phyloP scores from a whole-genome alignment of 768 basidiomycete species.

The Candolleomyces eurysporus region DNA sequence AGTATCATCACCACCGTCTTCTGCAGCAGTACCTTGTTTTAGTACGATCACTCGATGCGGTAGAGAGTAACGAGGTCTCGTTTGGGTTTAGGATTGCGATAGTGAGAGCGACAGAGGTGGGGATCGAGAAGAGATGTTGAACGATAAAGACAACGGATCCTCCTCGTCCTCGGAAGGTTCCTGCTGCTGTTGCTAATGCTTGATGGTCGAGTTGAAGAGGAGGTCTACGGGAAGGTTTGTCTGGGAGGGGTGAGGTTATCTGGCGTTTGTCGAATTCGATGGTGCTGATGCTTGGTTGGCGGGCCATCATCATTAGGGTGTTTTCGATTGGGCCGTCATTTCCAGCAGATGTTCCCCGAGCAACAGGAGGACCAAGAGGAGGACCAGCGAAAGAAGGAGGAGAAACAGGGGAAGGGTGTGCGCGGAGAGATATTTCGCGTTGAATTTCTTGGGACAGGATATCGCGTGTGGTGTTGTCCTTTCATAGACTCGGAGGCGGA shows the following conservation, averaged over 20 bases:
- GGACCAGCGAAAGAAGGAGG: neutral
- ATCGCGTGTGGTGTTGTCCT: neutral
- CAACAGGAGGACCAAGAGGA: neutral
- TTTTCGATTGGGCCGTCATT: neutral
- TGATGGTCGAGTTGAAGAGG: slow-evolving; percentile 46
- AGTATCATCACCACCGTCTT: too few species aligned
- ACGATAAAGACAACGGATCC: slow-evolving; percentile 34
- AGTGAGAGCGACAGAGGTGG: too few species aligned
- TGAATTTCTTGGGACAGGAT: slow-evolving; percentile 3
- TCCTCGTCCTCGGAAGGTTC: slow-evolving; percentile 14
- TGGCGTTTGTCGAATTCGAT: slow-evolving; percentile 52
- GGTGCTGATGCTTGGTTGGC: slow-evolving; percentile 14
- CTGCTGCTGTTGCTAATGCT: neutral
- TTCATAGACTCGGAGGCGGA: neutral
- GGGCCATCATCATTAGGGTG: neutral
- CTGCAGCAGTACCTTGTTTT: too few species aligned
- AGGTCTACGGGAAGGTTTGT: slow-evolving; percentile 51
- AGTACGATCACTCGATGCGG: too few species aligned
- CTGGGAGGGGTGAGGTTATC: slow-evolving; percentile 64
- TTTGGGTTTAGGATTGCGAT: too few species aligned
- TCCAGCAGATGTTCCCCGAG: neutral
- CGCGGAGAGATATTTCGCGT: slow-evolving; percentile 14
- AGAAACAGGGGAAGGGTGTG: slow-evolving; percentile 25
- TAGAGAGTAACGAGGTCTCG: too few species aligned
- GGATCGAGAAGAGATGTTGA: neutral